phyloP scores from a whole-genome alignment of 1,284 basidiomycete genomes.

The Neonothopanus nambi region DNA sequence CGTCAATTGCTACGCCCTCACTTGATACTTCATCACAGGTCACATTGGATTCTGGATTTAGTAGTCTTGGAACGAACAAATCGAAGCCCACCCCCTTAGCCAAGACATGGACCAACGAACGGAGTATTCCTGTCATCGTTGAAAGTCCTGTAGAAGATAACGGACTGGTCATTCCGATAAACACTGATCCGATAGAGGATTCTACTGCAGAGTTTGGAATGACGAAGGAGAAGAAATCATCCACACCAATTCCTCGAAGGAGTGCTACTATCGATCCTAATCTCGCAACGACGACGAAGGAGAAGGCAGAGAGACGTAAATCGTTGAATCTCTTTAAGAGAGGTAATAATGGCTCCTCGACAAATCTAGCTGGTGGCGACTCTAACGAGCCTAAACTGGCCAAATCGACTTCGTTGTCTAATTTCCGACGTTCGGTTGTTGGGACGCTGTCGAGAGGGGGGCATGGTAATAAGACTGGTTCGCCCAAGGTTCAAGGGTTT shows the following conservation, averaged over 20 bases:
- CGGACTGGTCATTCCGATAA: neutral
- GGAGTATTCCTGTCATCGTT: conserved; percentile 9
- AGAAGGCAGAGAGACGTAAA: neutral
- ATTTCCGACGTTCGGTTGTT: conserved; percentile 39
- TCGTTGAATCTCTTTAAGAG: neutral
- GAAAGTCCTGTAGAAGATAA: conserved; percentile 9
- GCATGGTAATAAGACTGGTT: conserved; percentile 4
- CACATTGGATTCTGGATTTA: conserved; percentile 8
- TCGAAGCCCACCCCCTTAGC: neutral
- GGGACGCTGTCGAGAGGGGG: conserved; percentile 27
- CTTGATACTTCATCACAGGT: conserved; percentile 3
- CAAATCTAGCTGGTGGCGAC: neutral
- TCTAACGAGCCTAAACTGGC: conserved; percentile 20
- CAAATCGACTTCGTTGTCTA: conserved; percentile 34
- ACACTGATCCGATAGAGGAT: neutral
- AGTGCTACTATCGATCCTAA: neutral
- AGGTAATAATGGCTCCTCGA: neutral
- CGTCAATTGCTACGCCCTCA: conserved; percentile 1
- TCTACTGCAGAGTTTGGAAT: neutral
- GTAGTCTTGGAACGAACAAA: neutral
- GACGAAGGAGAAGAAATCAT: neutral
- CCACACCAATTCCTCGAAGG: neutral
- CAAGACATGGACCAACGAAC: conserved; percentile 10
- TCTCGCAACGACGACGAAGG: neutral
- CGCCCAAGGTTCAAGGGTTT: conserved; percentile 15